Evolutionary conservation across 1,284 basidiomycete genomes (phyloP), one percentile per base, ranked within the genome.

Genomic region (Cerioporus squamosus): DNA sequence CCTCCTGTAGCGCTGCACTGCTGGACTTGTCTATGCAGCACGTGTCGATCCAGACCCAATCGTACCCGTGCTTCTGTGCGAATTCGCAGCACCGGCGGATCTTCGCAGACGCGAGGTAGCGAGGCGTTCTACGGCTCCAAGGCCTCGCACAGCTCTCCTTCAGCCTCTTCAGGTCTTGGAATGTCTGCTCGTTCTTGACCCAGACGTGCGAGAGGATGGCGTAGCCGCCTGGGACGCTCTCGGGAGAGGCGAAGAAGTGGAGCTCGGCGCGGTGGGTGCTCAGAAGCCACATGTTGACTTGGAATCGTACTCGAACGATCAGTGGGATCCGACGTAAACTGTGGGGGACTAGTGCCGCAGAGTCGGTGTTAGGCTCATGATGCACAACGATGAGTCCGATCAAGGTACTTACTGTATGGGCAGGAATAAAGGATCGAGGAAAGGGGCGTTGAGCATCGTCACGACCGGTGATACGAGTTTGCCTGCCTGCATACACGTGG

Each of bases 1-100:
- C 53, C 20, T 54, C 53, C n/a, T 36, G 26, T 18, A 54, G 20
- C 45, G 48, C 53, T 8, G 53, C 40, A 39, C 46, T 49, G 47
- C 53, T 55, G 1, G 47, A 36, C 31, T 55, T 55, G 53, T 55
- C 53, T 46, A 55, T 55, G 40, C 53, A 55, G 47, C 40, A 55
- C 20, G 47, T 42, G 53, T 54, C 53, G 18, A 40, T 36, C 53
- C 53, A 54, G 39, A 54, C n/a, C 31, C 26, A 48, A 9, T 18
- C 18, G 39, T 47, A 43, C 10, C 53, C 53, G 29, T 54, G 31
- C 2, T 7, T 14, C n/a, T 20, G 26, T 2, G 53, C 53, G 18
- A 54, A 14, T 18, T 14, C 20, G 45, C 53, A 54, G 9, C 45
- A 43, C 24, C 29, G 12, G 6, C 46, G 45, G 39, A 54, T 15